These are phyloP conservation scores for Leishmania amazonensis DNA, from an alignment of 208 protist species.

Conservation along the genomic window DNA sequence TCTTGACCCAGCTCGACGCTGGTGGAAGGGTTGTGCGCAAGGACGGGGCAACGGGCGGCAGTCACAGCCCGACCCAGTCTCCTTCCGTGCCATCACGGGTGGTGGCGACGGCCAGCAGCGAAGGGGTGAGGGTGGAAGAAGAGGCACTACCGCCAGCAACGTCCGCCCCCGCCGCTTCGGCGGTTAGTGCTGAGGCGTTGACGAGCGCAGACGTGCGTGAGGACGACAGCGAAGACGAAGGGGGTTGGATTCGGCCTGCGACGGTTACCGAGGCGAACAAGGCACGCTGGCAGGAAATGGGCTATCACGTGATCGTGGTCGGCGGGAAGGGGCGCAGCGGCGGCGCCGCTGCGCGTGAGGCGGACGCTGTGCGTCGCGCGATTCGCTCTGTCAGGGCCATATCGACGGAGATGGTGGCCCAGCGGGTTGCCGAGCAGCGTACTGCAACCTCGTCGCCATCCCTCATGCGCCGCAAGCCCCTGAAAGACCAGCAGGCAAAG, in stretches of 20 bases:
- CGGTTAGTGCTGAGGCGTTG: background rate
- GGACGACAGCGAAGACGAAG: slow-evolving; percentile 3
- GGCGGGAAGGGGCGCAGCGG: slow-evolving; percentile 12
- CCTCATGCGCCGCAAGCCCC: background rate
- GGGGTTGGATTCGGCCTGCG: slow-evolving; percentile 12
- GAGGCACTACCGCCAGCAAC: background rate
- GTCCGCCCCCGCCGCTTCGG: background rate
- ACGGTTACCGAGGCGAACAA: slow-evolving; percentile 20
- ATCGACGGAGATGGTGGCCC: background rate
- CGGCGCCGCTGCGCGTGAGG: background rate
- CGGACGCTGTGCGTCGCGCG: slow-evolving; percentile 3
- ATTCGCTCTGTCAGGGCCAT: background rate
- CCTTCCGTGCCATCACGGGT: background rate
- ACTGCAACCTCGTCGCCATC: background rate
- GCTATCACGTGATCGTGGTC: slow-evolving; percentile 77
- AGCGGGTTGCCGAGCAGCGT: background rate
- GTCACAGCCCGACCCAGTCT: background rate
- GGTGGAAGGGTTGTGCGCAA: background rate
- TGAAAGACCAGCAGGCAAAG: background rate
- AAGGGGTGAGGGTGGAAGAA: background rate
- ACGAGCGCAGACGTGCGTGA: background rate
- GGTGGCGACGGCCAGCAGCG: background rate
- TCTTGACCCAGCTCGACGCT: slow-evolving; percentile 32
- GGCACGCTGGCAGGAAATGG: slow-evolving; percentile 71
- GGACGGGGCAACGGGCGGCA: background rate